These are phyloP conservation scores for Leccinum angustisporum DNA, from an alignment of 1,284 basidiomycete genomes.

Conservation along the genomic window DNA sequence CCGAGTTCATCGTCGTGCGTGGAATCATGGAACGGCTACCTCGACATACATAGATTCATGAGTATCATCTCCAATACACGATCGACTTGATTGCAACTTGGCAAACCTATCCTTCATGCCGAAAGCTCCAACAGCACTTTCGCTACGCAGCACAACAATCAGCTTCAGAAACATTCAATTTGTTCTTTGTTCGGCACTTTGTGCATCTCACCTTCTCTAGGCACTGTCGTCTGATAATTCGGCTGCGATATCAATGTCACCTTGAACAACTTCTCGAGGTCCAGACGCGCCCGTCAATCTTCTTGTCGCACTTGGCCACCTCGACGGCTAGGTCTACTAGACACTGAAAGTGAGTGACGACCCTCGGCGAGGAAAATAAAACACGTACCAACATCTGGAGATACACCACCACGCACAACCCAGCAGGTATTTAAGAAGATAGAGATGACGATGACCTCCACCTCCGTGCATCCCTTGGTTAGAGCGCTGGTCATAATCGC, in stretches of 20 bases:
- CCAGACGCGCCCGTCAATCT: constrained; percentile 65
- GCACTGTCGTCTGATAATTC: constrained; percentile 35
- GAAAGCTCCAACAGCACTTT: no score
- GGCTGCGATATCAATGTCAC: constrained; percentile 66
- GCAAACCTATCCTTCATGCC: no score
- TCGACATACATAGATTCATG: no score
- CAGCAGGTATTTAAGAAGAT: constrained; percentile 72
- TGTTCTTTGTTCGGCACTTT: no score
- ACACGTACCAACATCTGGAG: constrained; percentile 77
- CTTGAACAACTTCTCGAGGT: constrained; percentile 76
- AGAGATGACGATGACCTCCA: constrained; percentile 37
- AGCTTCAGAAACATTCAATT: no score
- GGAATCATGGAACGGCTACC: neutral
- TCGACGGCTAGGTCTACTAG: constrained; percentile 81
- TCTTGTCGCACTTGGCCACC: constrained; percentile 86
- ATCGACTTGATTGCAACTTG: no score
- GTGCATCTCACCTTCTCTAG: constrained; percentile 61
- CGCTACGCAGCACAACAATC: no score
- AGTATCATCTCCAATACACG: no score
- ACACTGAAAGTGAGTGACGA: constrained; percentile 48
- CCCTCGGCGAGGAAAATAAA: neutral
- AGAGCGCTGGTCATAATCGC: constrained; percentile 76
- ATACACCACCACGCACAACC: constrained; percentile 89
- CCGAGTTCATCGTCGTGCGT: neutral
- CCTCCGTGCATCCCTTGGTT: constrained; percentile 86